Conservation (phyloP, 805 yeast species). For the Saturnispora serradocipensis region DNA sequence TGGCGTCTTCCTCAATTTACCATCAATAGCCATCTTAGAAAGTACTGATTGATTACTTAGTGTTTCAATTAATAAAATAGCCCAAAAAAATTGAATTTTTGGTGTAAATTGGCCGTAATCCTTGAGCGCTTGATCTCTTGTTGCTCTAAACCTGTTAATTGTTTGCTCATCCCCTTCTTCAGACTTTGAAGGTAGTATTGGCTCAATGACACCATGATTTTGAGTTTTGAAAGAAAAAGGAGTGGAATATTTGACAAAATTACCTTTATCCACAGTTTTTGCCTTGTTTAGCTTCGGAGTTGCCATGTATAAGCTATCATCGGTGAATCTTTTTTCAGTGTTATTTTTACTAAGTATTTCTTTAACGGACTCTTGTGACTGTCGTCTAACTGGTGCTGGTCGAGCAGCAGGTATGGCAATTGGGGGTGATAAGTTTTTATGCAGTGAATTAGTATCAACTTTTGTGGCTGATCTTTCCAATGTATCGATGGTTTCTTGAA, state of each 20-base stretch:
- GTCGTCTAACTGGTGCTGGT: not conserved
- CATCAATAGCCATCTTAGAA: slow-evolving; percentile 39
- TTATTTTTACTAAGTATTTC: not conserved
- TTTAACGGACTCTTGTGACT: not conserved
- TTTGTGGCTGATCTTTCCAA: not conserved
- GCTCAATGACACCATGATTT: slow-evolving; percentile 23
- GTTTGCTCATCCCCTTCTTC: slow-evolving; percentile 20
- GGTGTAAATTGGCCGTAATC: slow-evolving; percentile 37
- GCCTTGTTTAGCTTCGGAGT: not conserved
- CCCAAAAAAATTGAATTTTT: slow-evolving; percentile 51
- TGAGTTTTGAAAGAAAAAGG: slow-evolving; percentile 16
- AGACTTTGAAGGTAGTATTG: slow-evolving; percentile 24
- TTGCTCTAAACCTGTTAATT: slow-evolving; percentile 22
- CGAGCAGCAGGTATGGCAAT: not conserved
- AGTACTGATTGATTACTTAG: slow-evolving; percentile 32
- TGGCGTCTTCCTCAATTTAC: slow-evolving; percentile 32
- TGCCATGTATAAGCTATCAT: slow-evolving; percentile 2
- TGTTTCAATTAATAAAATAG: slow-evolving; percentile 47
- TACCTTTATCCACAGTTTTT: not conserved
- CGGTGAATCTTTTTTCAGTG: slow-evolving; percentile 4
- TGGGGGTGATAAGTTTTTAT: not conserved
- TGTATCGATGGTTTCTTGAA: not conserved
- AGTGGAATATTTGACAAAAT: slow-evolving; percentile 12
- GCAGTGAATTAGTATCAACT: not conserved
- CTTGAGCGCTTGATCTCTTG: slow-evolving; percentile 26